Evolutionary conservation across 2,329 filamentous ascomycete genomes (phyloP).

Genomic region (Camptophora hylomeconis): DNA sequence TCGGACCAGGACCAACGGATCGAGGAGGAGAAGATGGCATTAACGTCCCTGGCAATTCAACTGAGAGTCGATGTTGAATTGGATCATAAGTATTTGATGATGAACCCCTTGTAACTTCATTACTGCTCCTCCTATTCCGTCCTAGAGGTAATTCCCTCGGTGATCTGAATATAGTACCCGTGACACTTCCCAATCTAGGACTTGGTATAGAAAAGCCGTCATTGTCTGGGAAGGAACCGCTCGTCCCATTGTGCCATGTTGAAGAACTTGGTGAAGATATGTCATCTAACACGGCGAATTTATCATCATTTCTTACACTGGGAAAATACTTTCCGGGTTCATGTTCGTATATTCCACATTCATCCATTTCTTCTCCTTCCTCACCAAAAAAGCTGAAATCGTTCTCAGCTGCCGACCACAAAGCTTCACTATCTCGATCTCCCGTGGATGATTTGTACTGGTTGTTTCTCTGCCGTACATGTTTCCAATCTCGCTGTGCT

Average conservation of each 20-base stretch:
- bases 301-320: slow-evolving; percentile 32
- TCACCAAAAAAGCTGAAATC: slow-evolving; percentile 52
- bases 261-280: no score
- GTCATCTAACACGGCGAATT: slow-evolving; percentile 26
- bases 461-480: slow-evolving; percentile 32
- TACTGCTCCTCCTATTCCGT: slow-evolving; percentile 13
- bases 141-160: slow-evolving; percentile 16
- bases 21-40: no score
- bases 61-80: no score
- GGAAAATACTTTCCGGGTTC: slow-evolving; percentile 33
- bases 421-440: slow-evolving; percentile 44
- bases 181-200: no score
- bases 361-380: slow-evolving; percentile 25
- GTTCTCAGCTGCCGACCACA: slow-evolving; percentile 45
- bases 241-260: no score
- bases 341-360: slow-evolving; percentile 37
- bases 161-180: slow-evolving; percentile 5
- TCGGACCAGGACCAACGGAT: no score
- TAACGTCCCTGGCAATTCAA: no score
- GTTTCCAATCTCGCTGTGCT: slow-evolving; percentile 23
- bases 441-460: slow-evolving; percentile 43
- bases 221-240: no score
- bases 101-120: slow-evolving; percentile 9
- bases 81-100: no score
- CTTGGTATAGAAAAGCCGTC: no score